Conservation (phyloP, 441 rosid species). For the Gossypium davidsonii region DNA sequence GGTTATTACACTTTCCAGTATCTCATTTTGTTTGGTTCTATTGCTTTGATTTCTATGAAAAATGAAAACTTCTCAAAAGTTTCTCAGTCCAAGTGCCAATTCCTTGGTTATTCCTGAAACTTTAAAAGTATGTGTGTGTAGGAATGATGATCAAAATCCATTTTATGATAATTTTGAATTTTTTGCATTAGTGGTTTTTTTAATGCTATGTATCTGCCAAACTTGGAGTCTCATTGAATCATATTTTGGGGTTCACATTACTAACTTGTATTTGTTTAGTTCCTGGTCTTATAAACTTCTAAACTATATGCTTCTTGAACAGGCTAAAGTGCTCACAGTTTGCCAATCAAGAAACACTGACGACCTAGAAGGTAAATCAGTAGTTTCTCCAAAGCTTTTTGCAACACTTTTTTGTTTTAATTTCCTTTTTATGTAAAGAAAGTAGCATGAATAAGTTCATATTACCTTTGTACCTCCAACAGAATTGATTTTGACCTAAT, state of each 20-base stretch:
- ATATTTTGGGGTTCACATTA: not conserved
- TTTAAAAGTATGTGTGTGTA: not conserved
- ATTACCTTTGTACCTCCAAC: not conserved
- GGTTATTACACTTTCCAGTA: slow-evolving; percentile 14
- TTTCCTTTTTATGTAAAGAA: not conserved
- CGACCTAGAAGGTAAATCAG: slow-evolving; percentile 50
- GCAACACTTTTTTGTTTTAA: not conserved
- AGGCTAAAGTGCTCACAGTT: slow-evolving; percentile 72
- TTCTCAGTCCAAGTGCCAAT: not conserved
- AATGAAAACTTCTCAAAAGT: not conserved
- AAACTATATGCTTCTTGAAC: slow-evolving; percentile 19
- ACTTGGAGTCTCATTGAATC: not conserved
- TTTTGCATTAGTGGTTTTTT: not conserved
- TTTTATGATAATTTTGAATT: not conserved
- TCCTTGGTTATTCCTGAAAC: not conserved
- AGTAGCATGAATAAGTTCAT: not conserved
- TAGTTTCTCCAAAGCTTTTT: not conserved
- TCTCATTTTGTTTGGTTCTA: slow-evolving; percentile 3
- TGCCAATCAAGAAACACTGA: slow-evolving; percentile 69
- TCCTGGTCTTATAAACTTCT: slow-evolving; percentile 4
- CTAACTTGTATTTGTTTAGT: not conserved
- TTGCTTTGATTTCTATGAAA: not conserved
- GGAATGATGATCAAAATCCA: not conserved
- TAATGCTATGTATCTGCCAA: not conserved
- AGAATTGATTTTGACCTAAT: not conserved